Base-by-base conservation (phyloP, 352 stramenopile genomes). In the Globisporangium orthogonon region DNA sequence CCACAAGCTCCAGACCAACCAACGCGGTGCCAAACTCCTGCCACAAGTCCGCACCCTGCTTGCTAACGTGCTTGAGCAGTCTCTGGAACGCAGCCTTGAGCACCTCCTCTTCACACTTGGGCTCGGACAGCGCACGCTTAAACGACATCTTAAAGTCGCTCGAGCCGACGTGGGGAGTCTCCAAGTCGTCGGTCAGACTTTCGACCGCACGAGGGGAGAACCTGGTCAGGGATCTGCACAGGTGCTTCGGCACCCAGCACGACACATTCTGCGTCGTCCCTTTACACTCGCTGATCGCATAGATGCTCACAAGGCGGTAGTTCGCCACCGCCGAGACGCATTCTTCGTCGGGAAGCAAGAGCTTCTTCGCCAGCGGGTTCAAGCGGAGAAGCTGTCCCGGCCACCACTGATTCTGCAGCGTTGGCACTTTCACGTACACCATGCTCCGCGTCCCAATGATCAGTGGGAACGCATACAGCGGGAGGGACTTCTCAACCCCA, bases 241-340 rank as follows among this genome's bases (percentile, higher is more conserved):
- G 62, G 54, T 93, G 79, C 39, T 87, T 87, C 0, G 83, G 83
- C 5, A 84, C 76, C 85, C 85, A 95, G 31, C 73, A 84, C 2
- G 80, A 86, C 3, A 91, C 62, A 47, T 86, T 82, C 23, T 76
- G 73, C 1, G 64, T 65, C 37, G 65, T 70, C 7, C 69, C 69
- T 10, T 63, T 41, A 7, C 62, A 46, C 10, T 57, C 51, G n/a
- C 51, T 65, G 5, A 57, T 55, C 13, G 71, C 56, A 48, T 86
- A 89, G 28, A 94, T 67, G 15, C 70, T 79, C 17, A 92, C 81
- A 7, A 95, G 63, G 6, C 74, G 76, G 28, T 86, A 86, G 48
- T 70, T 69, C 0, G 51, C 50, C 11, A 61, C 61, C 33, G 76
- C 65, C n/a, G 63, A 56, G 35, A 58, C 52, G 15, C 70, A 53